Evolutionary conservation across 805 yeast genomes (phyloP), one percentile per base, ranked within the genome.

Genomic region (Pichia rugopelliculosa): DNA sequence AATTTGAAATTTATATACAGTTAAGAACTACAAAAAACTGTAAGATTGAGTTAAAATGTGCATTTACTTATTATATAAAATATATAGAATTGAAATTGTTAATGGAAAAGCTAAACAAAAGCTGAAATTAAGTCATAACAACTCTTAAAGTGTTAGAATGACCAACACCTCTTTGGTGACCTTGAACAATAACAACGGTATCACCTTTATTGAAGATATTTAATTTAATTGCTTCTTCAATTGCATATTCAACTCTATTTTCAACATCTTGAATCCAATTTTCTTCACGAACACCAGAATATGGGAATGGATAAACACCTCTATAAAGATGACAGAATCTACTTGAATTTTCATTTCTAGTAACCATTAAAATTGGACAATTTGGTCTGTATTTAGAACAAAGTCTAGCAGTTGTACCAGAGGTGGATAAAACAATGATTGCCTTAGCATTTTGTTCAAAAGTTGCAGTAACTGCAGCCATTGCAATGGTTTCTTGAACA

Each of bases 81-180:
- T 10, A 24, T 36, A 26, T 3, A 23, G 2, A 34, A 18, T 34
- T 33, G 33, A 41, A 8, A 30, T 13, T 13, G 21, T 20, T 13
- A 21, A 33, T 33, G 15, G 15, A 20, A 41, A 34, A 10, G 4
- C 7, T 41, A 34, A 47, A 37, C 12, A 47, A 34, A 42, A 8
- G 18, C 6, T 13, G 22, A 34, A n/a, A 22, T 45, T 45, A 52
- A 34, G 53, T 45, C 44, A 44, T 40, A 44, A 52, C 47, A 42
- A 91, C 81, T 79, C 98, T 91, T 71, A 93, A 79, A 56, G 99
- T 93, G 86, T 93, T 93, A 66, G 99, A 87, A 84, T 93, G 96
- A 68, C 99, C 99, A 58, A 88, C 78, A 75, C 98, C 98, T 70
- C 91, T 86, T 66, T 95, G 87, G 91, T 96, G 93, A 70, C 99